Evolutionary conservation across 2,329 filamentous ascomycete species (phyloP).

Genomic region (Botrytis squamosa): DNA sequence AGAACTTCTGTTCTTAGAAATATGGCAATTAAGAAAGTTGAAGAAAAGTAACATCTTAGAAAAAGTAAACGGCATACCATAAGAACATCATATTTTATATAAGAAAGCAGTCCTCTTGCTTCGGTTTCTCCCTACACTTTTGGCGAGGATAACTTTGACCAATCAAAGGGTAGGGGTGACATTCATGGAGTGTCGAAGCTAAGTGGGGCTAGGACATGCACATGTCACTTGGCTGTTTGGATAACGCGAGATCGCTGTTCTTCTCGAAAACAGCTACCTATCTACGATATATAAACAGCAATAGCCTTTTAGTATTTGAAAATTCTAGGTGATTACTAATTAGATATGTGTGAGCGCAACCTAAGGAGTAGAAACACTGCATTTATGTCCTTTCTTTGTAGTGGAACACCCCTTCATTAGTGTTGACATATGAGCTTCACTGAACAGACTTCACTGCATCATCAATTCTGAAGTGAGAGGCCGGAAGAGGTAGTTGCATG

Average conservation of each 20-base stretch:
- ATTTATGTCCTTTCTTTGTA: neutral
- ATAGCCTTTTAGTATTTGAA: neutral
- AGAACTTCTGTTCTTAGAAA: neutral
- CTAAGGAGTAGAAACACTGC: neutral
- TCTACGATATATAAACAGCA: neutral
- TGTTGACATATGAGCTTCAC: neutral
- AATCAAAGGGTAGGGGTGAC: constrained; percentile 3
- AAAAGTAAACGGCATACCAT: neutral
- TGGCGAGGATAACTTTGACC: constrained; percentile 3
- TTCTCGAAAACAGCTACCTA: neutral
- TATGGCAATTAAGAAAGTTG: neutral
- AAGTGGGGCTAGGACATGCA: neutral
- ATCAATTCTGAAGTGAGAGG: neutral
- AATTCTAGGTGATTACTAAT: neutral
- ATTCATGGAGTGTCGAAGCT: neutral
- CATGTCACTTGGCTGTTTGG: neutral
- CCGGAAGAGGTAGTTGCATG: neutral
- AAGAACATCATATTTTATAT: neutral
- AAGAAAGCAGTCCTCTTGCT: neutral
- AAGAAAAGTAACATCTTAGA: neutral
- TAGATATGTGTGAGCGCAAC: neutral
- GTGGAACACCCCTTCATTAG: neutral
- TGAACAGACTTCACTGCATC: neutral
- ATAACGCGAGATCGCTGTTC: neutral
- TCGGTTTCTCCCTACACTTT: constrained; percentile 3